Percentiles rank a stretch among this genome's conserved stretches.
These are phyloP conservation scores for Leishmania martiniquensis DNA, from an alignment of 208 protist genomes.

Conservation along the genomic window DNA sequence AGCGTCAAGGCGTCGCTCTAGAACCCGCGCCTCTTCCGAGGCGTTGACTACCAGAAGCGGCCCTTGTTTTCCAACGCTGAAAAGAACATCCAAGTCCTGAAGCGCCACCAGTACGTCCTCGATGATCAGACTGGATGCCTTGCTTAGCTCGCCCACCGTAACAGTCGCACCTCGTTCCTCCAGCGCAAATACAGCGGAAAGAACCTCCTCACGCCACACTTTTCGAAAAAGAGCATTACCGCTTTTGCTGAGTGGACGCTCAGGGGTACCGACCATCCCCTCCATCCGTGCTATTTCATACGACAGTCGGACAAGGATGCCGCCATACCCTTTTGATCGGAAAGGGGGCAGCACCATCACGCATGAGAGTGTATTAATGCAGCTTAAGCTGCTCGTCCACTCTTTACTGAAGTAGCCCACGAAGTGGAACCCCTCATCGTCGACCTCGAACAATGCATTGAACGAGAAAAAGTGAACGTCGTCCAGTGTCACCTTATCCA, in stretches of 20 bases:
- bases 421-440: constrained; percentile 80
- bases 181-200: constrained; percentile 51
- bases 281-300: constrained; percentile 75
- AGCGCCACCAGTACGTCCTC: constrained; percentile 68
- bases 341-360: constrained; percentile 78
- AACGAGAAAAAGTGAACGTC: constrained; percentile 82
- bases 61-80: constrained; percentile 45
- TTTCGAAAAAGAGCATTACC: constrained; percentile 68
- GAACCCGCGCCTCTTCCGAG: constrained; percentile 3
- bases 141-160: constrained; percentile 61
- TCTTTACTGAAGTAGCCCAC: constrained; percentile 82
- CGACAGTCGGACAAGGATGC: constrained; percentile 65
- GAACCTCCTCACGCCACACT: constrained; percentile 64
- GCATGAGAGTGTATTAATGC: constrained; percentile 80
- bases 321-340: constrained; percentile 66
- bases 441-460: constrained; percentile 65
- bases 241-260: constrained; percentile 62
- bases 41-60: constrained; percentile 43
- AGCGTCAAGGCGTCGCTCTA: constrained; percentile 12
- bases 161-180: constrained; percentile 39
- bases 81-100: constrained; percentile 59
- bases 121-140: constrained; percentile 57
- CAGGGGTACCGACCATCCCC: constrained; percentile 58
- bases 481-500: constrained; percentile 78
- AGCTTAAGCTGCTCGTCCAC: constrained; percentile 54